Evolutionary conservation across 768 basidiomycete genomes (phyloP).

Genomic region (Psilocybe tampanensis): DNA sequence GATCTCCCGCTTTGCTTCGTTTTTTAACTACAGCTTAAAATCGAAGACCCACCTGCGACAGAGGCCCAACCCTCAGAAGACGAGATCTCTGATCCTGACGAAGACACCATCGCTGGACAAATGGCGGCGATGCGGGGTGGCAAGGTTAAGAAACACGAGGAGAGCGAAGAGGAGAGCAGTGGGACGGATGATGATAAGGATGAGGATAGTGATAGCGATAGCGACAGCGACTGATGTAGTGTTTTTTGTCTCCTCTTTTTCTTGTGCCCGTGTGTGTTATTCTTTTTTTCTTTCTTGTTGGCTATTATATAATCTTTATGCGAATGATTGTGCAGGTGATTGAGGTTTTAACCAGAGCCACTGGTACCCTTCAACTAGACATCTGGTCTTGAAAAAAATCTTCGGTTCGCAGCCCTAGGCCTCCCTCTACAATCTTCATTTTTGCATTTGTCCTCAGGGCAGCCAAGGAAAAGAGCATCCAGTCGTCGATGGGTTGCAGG

Average conservation of each 20-base stretch:
- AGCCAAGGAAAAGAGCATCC: too few species aligned
- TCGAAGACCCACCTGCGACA: slow-evolving; percentile 68
- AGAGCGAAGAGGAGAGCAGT: slow-evolving; percentile 58
- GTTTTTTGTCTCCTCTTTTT: neutral
- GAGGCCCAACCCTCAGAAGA: slow-evolving; percentile 75
- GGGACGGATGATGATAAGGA: slow-evolving; percentile 46
- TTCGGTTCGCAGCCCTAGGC: too few species aligned
- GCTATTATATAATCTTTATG: too few species aligned
- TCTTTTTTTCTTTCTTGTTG: too few species aligned
- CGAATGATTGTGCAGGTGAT: too few species aligned
- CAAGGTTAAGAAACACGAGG: slow-evolving; percentile 72
- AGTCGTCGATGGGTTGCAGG: too few species aligned
- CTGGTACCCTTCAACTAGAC: too few species aligned
- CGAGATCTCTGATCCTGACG: slow-evolving; percentile 97
- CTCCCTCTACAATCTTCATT: too few species aligned
- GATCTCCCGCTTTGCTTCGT: neutral
- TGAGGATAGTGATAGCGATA: slow-evolving; percentile 56
- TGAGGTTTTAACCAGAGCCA: too few species aligned
- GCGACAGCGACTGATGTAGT: slow-evolving; percentile 29
- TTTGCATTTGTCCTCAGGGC: too few species aligned
- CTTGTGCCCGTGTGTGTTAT: too few species aligned
- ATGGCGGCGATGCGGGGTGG: slow-evolving; percentile 96
- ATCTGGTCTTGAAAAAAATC: too few species aligned
- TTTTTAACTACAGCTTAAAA: slow-evolving; percentile 62
- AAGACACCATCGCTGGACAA: slow-evolving; percentile 95